These are phyloP conservation scores for Colletotrichum incanum DNA, from an alignment of 2,329 filamentous ascomycete species.

Conservation along the genomic window DNA sequence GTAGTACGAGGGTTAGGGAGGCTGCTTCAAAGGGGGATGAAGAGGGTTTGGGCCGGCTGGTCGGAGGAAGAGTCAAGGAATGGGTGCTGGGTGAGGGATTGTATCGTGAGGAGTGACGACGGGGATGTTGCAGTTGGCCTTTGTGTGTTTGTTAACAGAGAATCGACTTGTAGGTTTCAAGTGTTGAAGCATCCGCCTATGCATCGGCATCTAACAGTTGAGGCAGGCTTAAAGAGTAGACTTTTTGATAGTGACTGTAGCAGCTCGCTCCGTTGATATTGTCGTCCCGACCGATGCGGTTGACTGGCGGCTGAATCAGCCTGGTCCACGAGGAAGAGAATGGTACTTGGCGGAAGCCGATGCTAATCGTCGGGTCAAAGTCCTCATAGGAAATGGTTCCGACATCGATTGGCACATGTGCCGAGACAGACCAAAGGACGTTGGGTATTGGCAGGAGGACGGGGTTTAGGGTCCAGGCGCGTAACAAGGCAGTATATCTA, in stretches of 20 bases:
- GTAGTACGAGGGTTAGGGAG: conserved; percentile 75
- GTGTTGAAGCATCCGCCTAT: too few species aligned
- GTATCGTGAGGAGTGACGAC: conserved; percentile 63
- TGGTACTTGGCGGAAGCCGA: not conserved
- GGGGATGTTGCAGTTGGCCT: too few species aligned
- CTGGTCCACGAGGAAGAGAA: not conserved
- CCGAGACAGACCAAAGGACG: not conserved
- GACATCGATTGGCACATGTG: not conserved
- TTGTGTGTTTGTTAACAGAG: too few species aligned
- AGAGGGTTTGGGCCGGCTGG: conserved; percentile 65
- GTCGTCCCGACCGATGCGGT: not conserved
- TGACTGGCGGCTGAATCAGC: not conserved
- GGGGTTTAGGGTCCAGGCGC: too few species aligned
- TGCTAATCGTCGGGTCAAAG: not conserved
- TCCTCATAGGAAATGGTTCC: not conserved
- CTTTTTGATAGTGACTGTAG: too few species aligned
- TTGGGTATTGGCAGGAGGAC: too few species aligned
- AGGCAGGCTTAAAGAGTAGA: not conserved
- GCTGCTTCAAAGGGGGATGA: conserved; percentile 64
- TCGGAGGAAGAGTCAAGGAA: conserved; percentile 68
- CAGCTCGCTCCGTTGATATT: not conserved
- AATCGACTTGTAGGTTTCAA: too few species aligned
- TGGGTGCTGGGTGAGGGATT: conserved; percentile 72
- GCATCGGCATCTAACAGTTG: too few species aligned
- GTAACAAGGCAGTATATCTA: not conserved